Evolutionary conservation across 2,329 filamentous ascomycete species (phyloP).

Genomic region (Thielaviopsis populi): DNA sequence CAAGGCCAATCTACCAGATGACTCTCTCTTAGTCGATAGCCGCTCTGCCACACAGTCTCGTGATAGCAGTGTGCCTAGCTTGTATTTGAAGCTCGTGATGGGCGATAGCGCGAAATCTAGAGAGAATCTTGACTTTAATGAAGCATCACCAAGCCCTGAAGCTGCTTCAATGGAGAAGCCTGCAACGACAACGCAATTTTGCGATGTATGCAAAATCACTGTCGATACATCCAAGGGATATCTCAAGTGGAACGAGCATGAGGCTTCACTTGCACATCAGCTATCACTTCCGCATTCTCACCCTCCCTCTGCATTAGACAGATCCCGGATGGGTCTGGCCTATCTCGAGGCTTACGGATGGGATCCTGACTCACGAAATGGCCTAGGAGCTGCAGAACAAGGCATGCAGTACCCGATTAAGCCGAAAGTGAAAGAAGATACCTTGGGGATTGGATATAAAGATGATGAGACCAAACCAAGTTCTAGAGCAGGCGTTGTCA

Average conservation of each 20-base stretch:
- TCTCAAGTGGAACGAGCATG: conserved; percentile 30
- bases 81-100: conserved; percentile 55
- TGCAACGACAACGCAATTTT: conserved; percentile 20
- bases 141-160: neutral
- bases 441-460: conserved; percentile 51
- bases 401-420: conserved; percentile 68
- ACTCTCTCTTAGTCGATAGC: neutral
- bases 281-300: conserved; percentile 53
- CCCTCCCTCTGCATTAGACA: conserved; percentile 56
- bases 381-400: conserved; percentile 54
- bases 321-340: conserved; percentile 52
- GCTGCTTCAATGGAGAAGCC: neutral
- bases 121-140: conserved; percentile 1
- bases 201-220: conserved; percentile 26
- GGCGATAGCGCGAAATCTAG: conserved; percentile 21
- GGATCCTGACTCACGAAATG: conserved; percentile 56
- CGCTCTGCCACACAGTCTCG: neutral
- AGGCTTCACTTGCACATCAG: conserved; percentile 54
- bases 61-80: conserved; percentile 25
- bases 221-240: conserved; percentile 20
- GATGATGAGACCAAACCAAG: conserved; percentile 26
- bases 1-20: conserved; percentile 31
- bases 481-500: conserved; percentile 19
- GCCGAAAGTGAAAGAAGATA: conserved; percentile 55
- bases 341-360: conserved; percentile 55